Percentiles rank a stretch among this genome's conserved stretches.
Evolutionary conservation across 805 yeast genomes (phyloP).

Genomic region (Hanseniaspora lindneri): DNA sequence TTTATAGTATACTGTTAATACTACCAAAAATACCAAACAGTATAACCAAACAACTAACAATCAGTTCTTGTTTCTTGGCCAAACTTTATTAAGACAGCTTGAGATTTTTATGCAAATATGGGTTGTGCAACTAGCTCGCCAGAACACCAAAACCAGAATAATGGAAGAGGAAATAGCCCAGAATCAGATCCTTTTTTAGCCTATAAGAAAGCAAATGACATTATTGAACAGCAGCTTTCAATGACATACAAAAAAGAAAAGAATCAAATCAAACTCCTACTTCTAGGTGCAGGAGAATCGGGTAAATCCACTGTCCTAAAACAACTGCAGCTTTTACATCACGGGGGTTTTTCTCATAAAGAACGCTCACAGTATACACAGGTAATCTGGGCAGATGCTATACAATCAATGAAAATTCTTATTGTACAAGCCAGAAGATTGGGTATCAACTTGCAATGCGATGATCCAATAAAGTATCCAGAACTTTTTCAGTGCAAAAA

Average conservation of each 20-base stretch:
- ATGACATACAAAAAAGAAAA: slow-evolving; percentile 42
- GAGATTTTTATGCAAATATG: no score
- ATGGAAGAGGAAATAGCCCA: slow-evolving; percentile 21
- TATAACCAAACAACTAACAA: no score
- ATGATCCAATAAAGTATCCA: slow-evolving; percentile 34
- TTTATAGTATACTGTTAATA: not conserved
- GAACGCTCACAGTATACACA: slow-evolving; percentile 73
- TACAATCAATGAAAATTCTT: slow-evolving; percentile 68
- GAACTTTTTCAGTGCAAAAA: slow-evolving; percentile 39
- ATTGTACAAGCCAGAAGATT: slow-evolving; percentile 63
- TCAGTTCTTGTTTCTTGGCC: no score
- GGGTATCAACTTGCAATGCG: slow-evolving; percentile 56
- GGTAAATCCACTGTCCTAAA: slow-evolving; percentile 89
- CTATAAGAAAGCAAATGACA: slow-evolving; percentile 46
- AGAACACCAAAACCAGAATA: not conserved
- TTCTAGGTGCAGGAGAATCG: slow-evolving; percentile 90
- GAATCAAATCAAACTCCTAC: slow-evolving; percentile 54
- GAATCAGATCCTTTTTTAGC: slow-evolving; percentile 44
- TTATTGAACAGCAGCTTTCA: slow-evolving; percentile 51
- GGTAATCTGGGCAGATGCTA: slow-evolving; percentile 86
- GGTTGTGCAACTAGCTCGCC: slow-evolving; percentile 55
- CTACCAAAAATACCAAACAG: no score
- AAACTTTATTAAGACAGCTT: no score
- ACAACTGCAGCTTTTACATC: slow-evolving; percentile 75
- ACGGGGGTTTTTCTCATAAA: slow-evolving; percentile 67